Conservation (phyloP, 139 green algal genomes). For the Chlorella sorokiniana region DNA sequence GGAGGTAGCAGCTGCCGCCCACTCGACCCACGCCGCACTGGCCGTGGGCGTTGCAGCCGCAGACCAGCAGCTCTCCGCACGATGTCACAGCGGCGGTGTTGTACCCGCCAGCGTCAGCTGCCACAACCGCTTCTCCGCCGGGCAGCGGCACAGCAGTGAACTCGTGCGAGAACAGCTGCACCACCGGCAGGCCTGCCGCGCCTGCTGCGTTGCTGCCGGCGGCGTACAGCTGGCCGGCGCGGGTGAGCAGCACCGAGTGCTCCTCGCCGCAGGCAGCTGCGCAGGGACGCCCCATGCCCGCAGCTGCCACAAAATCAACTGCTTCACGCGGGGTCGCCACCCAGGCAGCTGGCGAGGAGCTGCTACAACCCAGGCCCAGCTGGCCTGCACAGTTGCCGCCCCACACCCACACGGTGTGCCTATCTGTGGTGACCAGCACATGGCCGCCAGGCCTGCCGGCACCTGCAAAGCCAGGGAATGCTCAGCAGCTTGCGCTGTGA, state of each 20-base stretch:
- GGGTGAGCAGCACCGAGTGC: slow-evolving; percentile 9
- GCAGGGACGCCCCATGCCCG: background rate
- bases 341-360: background rate
- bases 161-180: background rate
- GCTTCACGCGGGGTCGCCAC: slow-evolving; percentile 5
- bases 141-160: background rate
- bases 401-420: slow-evolving; percentile 35
- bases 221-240: background rate
- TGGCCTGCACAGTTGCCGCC: slow-evolving; percentile 15
- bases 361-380: slow-evolving; percentile 28
- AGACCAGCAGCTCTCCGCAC: slow-evolving; percentile 10
- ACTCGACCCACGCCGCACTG: background rate
- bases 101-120: background rate
- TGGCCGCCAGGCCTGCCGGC: slow-evolving; percentile 17
- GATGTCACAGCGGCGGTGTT: slow-evolving; percentile 7
- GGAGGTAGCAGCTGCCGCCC: background rate
- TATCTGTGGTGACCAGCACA: slow-evolving; percentile 20
- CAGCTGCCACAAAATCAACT: background rate
- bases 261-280: slow-evolving; percentile 1
- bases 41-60: slow-evolving; percentile 7
- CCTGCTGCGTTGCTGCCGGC: slow-evolving; percentile 10
- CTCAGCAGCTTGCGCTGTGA: background rate
- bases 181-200: background rate
- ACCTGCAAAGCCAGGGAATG: background rate
- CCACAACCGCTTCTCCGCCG: background rate